phyloP scores from a whole-genome alignment of 768 basidiomycete genomes.

The Infundibulicybe gibba region DNA sequence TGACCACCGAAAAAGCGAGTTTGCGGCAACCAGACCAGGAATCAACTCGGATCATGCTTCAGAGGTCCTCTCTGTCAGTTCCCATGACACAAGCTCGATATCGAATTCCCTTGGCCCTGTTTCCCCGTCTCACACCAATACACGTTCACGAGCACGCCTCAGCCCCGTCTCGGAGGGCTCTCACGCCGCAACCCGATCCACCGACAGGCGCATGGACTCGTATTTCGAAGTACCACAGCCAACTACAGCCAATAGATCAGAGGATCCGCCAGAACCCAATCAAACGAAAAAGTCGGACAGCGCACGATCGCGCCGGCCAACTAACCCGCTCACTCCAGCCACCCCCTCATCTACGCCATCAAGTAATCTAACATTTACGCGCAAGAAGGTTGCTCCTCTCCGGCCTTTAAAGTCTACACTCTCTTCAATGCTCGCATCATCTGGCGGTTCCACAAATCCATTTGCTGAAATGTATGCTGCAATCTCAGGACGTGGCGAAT shows the following conservation, averaged over 20 bases:
- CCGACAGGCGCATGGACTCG: slow-evolving; percentile 31
- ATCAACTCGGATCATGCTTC: slow-evolving; percentile 59
- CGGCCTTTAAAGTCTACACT: slow-evolving; percentile 58
- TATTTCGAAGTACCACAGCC: slow-evolving; percentile 58
- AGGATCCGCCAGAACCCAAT: slow-evolving; percentile 6
- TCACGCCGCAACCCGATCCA: slow-evolving; percentile 15
- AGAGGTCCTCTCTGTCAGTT: slow-evolving; percentile 58
- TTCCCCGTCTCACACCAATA: slow-evolving; percentile 41
- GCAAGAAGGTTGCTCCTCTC: slow-evolving; percentile 42
- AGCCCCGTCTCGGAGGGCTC: slow-evolving; percentile 63
- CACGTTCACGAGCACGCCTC: slow-evolving; percentile 43
- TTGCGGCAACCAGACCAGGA: slow-evolving; percentile 56
- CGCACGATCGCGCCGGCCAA: slow-evolving; percentile 7
- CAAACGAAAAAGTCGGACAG: slow-evolving; percentile 16
- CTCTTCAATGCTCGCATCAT: slow-evolving; percentile 69
- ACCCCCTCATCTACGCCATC: slow-evolving; percentile 13
- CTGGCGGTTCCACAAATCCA: slow-evolving; percentile 71
- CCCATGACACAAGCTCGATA: slow-evolving; percentile 45
- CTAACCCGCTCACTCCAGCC: slow-evolving; percentile 5
- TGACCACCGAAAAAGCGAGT: slow-evolving; percentile 43
- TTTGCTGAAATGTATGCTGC: slow-evolving; percentile 86
- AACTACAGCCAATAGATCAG: slow-evolving; percentile 2
- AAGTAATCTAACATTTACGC: slow-evolving; percentile 42
- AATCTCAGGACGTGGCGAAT: slow-evolving; percentile 73
- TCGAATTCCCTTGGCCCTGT: slow-evolving; percentile 51